Evolutionary conservation across 768 basidiomycete species (phyloP).

Genomic region (Collybiopsis confluens): DNA sequence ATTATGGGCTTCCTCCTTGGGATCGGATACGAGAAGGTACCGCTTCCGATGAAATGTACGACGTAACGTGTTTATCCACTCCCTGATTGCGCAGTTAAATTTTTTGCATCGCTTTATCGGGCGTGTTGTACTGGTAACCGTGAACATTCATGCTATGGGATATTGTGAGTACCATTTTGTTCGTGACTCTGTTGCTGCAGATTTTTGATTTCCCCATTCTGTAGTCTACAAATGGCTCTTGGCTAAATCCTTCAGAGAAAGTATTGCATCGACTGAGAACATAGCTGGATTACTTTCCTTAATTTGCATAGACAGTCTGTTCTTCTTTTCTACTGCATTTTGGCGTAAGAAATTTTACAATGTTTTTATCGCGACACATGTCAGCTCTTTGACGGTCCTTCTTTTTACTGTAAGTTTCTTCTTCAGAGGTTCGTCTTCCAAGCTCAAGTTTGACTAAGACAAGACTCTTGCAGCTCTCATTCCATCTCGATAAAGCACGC

Average conservation of each 20-base stretch:
- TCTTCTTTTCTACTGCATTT: conserved; percentile 41
- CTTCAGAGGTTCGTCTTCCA: neutral
- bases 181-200: too few species aligned
- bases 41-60: conserved; percentile 3
- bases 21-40: conserved; percentile 65
- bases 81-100: conserved; percentile 34
- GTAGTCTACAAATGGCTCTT: conserved; percentile 38
- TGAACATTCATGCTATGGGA: conserved; percentile 37
- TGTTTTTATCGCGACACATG: conserved; percentile 48
- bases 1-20: conserved; percentile 53
- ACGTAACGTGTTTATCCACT: neutral
- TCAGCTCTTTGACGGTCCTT: conserved; percentile 28
- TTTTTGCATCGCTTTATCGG: conserved; percentile 55
- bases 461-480: conserved; percentile 41
- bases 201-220: neutral
- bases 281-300: conserved; percentile 36
- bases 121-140: conserved; percentile 34
- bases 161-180: conserved; percentile 23
- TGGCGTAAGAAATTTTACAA: conserved; percentile 42
- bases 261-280: conserved; percentile 21
- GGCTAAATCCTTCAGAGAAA: conserved; percentile 20
- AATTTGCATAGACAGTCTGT: conserved; percentile 35
- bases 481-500: conserved; percentile 16
- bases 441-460: neutral
- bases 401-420: conserved; percentile 9